These are phyloP conservation scores for Oleoguttula mirabilis DNA, from an alignment of 495 filamentous ascomycete genomes.

Conservation along the genomic window DNA sequence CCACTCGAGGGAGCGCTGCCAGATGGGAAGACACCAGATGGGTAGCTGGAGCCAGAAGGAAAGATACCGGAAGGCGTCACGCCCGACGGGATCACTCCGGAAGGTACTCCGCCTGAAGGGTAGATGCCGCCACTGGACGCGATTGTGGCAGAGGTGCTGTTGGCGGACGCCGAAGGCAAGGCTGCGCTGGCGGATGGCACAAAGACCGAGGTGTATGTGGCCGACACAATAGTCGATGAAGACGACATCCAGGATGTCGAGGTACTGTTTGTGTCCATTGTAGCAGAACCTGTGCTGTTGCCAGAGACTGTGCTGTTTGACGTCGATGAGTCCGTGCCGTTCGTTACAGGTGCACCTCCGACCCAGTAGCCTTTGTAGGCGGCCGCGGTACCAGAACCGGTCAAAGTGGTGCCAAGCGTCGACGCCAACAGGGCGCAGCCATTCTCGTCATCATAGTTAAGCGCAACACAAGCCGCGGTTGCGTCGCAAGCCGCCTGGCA, in stretches of 20 bases:
- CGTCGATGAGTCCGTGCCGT: neutral
- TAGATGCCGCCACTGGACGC: neutral
- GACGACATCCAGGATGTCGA: too few species aligned
- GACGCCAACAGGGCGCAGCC: slow-evolving; percentile 3
- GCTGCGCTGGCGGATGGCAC: neutral
- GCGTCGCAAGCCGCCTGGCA: slow-evolving; percentile 7
- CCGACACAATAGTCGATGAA: too few species aligned
- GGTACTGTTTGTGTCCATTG: too few species aligned
- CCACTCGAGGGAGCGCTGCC: neutral
- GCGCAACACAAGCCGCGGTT: neutral
- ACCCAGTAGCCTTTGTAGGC: slow-evolving; percentile 13
- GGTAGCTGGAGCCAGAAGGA: neutral
- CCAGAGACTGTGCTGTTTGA: neutral
- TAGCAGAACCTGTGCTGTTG: neutral
- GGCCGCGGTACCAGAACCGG: neutral
- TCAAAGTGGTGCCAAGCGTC: slow-evolving; percentile 3
- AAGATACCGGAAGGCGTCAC: neutral
- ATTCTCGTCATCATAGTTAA: slow-evolving; percentile 2
- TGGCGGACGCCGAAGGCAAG: neutral
- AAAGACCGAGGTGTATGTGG: neutral
- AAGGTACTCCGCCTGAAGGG: neutral
- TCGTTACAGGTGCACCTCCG: neutral
- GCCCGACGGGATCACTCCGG: neutral
- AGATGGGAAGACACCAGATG: neutral
- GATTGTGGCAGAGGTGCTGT: neutral